Base-by-base conservation (phyloP, 1,139 yeast species). In the Pichia norvegensis region DNA sequence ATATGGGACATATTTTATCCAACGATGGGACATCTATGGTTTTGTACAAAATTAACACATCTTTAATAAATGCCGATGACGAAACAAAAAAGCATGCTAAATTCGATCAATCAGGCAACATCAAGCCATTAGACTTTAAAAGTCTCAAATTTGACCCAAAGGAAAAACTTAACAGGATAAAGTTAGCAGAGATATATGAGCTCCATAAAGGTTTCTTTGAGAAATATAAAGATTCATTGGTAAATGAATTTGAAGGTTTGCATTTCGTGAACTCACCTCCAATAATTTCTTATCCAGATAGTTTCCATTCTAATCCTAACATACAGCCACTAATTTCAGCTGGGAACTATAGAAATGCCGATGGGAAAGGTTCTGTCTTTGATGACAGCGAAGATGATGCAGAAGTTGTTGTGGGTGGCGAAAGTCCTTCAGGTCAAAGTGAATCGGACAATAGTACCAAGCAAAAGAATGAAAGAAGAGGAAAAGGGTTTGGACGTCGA, bases 1-100 rank as follows among this genome's bases (percentile, higher is more conserved):
- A 70, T 25, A 61, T 83, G 46, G 78, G 76, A 17, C 84, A 78
- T 53, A 68, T 69, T 7, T 55, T 75, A 29, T 67, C 72, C 27
- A 68, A 68, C 40, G 76, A 70, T 48, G 77, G 76, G 9, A 65
- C 64, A 33, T 67, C 78, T 13, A 73, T 77, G 54, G 67, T 67
- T n/a, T 54, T 67, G 14, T 67, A 60, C 51, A 68, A 64, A 38
- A 62, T 60, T 41, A 64, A 63, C 42, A 63, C 67, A 0, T 60
- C 65, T 13, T 51, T 60, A 40, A 57, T 63, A 21, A 64, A 64
- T 46, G 64, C 63, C 2, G 63, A 61, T 41, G 63, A 61, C 38
- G 59, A 56, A 39, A 54, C 55, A 11, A 62, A 59, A 38, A 54
- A 48, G 42, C 51, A 48, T 25, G 65, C 63, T 1, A 54, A 51